Evolutionary conservation across 2,329 filamentous ascomycete species (phyloP), one percentile per base, ranked within the genome.

Genomic region (Aspergillus pseudonomiae): DNA sequence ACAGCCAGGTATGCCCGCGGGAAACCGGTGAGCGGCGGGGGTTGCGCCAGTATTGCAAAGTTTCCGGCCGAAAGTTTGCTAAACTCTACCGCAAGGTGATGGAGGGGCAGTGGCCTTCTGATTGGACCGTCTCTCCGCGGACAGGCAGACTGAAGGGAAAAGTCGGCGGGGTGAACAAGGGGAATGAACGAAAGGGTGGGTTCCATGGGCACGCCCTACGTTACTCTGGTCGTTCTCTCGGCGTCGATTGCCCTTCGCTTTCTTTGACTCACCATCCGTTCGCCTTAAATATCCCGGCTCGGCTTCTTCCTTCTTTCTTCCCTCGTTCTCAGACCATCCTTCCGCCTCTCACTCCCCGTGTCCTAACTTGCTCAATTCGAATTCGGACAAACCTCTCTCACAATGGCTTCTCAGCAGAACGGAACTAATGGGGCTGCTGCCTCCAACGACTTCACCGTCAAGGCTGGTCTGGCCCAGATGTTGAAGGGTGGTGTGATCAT

Each of bases 401-500:
- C 67, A 75, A 80, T 80, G 78, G 73, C 77, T 64, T 68, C 76
- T 63, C 66, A 68, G 63, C 63, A 61, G 63, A 73, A 70, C 63
- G 71, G 66, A 36, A 56, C 59, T 41, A 74, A 75, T 63, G 75
- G 74, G 16, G 48, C 48, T 52, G 14, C 48, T 64, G 66, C 80
- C 56, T 77, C 80, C 68, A 82, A 83, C 69, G 85, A 88, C 79
- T 96, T 97, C 80, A 89, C 89, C 70, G 90, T 97, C 86, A 99
- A 99, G 87, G 91, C 93, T 60, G 95, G 94, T 64, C 85, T 99
- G 68, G 95, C 95, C 28, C 91, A 96, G 81, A 99, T 99, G 95
- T 85, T 98, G 81, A 97, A 98, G 86, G 95, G 95, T 77, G 95
- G 95, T 74, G 95, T 99, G 69, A 99, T 99, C 81, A 99, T 99